Evolutionary conservation across 495 filamentous ascomycete genomes (phyloP).

Genomic region (Ramalina intermedia): DNA sequence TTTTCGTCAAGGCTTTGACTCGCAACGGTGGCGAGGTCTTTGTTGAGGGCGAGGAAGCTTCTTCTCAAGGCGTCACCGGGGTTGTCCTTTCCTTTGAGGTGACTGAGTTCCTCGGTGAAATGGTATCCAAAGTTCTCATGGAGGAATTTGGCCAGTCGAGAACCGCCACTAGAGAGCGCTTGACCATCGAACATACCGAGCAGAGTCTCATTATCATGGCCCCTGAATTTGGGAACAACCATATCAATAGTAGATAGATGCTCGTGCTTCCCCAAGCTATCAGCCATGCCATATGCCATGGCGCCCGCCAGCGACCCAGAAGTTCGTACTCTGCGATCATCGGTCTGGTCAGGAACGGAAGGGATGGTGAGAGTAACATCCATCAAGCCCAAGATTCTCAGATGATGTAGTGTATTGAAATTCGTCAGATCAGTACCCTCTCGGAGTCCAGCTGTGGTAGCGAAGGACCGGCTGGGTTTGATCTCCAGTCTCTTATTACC

Average conservation of each 20-base stretch:
- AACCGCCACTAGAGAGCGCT: constrained; percentile 67
- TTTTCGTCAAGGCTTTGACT: constrained; percentile 62
- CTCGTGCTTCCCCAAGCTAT: constrained; percentile 83
- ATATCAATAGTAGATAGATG: constrained; percentile 97
- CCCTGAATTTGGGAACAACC: constrained; percentile 83
- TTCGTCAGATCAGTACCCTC: constrained; percentile 65
- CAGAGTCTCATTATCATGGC: constrained; percentile 79
- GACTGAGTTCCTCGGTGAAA: constrained; percentile 70
- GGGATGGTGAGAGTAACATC: constrained; percentile 91
- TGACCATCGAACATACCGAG: constrained; percentile 94
- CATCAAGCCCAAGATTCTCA: constrained; percentile 87
- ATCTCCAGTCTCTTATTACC: constrained; percentile 97
- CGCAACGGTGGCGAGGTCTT: constrained; percentile 80
- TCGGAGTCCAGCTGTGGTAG: constrained; percentile 31
- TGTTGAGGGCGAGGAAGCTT: constrained; percentile 81
- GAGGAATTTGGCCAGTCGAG: constrained; percentile 88
- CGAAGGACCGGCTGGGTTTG: constrained; percentile 56
- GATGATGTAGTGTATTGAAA: constrained; percentile 72
- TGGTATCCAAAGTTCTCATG: constrained; percentile 85
- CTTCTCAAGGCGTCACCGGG: constrained; percentile 72
- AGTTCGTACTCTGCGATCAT: constrained; percentile 88
- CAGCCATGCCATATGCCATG: constrained; percentile 93
- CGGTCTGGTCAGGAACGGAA: constrained; percentile 83
- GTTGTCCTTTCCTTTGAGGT: constrained; percentile 49
- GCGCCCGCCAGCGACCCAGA: constrained; percentile 81